These are phyloP conservation scores for Dimocarpus longan DNA, from an alignment of 345 rosid species.

Conservation along the genomic window DNA sequence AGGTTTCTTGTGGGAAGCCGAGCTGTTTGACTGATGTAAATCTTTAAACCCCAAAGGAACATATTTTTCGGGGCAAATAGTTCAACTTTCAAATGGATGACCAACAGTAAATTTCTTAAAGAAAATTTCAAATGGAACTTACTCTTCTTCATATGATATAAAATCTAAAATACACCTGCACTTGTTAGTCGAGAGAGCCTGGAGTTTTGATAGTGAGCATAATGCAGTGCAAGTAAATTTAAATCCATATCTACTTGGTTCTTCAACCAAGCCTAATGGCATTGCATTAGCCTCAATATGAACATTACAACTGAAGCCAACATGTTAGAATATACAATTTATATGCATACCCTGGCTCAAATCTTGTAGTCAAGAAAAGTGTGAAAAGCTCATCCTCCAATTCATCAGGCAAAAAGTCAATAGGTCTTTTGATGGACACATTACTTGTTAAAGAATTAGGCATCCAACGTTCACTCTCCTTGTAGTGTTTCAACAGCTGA, in stretches of 20 bases:
- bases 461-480: slow-evolving; percentile 59
- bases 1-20: neutral
- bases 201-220: neutral
- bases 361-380: slow-evolving; percentile 54
- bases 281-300: neutral
- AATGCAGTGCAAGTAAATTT: neutral
- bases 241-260: neutral
- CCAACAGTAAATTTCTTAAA: neutral
- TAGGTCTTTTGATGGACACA: slow-evolving; percentile 32
- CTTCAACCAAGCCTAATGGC: neutral
- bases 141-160: neutral
- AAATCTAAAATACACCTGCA: neutral
- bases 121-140: neutral
- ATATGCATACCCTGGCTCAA: slow-evolving; percentile 54
- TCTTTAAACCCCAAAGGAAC: neutral
- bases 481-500: slow-evolving; percentile 64
- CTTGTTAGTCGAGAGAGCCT: neutral
- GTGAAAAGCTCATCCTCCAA: slow-evolving; percentile 63
- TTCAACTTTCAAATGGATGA: neutral
- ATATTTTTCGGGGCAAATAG: neutral
- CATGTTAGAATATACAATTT: slow-evolving; percentile 11
- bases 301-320: neutral
- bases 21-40: neutral
- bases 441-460: slow-evolving; percentile 33
- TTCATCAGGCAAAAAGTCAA: slow-evolving; percentile 44